Conservation (phyloP, 371 early-diverging fungal genomes). For the Mortierella sp. region DNA sequence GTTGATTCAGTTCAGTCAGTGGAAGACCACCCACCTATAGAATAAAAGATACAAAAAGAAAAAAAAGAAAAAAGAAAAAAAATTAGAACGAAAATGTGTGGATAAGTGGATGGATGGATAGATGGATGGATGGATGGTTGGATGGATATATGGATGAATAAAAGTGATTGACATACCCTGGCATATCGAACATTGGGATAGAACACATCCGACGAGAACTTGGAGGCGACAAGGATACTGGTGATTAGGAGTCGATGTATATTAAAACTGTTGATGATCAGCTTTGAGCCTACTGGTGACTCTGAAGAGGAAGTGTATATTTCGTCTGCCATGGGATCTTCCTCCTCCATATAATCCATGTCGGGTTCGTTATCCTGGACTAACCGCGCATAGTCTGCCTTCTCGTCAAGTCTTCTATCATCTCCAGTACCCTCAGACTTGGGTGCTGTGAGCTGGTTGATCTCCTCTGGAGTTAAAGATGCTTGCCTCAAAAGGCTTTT, state of each 20-base stretch:
- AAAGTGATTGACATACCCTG: conserved; percentile 62
- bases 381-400: background rate
- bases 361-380: conserved; percentile 6
- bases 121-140: conserved; percentile 6
- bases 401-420: conserved; percentile 12
- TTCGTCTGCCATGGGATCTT: conserved; percentile 45
- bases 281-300: conserved; percentile 50
- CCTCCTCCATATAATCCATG: conserved; percentile 29
- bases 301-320: conserved; percentile 55
- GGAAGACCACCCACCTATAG: conserved; percentile 88
- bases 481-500: conserved; percentile 48
- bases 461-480: conserved; percentile 28
- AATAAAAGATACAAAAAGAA: background rate
- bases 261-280: conserved; percentile 79
- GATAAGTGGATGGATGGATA: background rate
- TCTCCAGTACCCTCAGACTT: conserved; percentile 8
- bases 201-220: conserved; percentile 87
- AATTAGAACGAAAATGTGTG: conserved; percentile 1
- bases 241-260: conserved; percentile 87
- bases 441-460: conserved; percentile 29
- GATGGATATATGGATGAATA: conserved; percentile 17
- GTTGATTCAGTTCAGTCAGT: conserved; percentile 84
- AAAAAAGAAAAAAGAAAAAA: background rate
- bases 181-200: conserved; percentile 84
- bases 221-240: conserved; percentile 86